Evolutionary conservation across 441 rosid species (phyloP).

Genomic region (Croton setiger): DNA sequence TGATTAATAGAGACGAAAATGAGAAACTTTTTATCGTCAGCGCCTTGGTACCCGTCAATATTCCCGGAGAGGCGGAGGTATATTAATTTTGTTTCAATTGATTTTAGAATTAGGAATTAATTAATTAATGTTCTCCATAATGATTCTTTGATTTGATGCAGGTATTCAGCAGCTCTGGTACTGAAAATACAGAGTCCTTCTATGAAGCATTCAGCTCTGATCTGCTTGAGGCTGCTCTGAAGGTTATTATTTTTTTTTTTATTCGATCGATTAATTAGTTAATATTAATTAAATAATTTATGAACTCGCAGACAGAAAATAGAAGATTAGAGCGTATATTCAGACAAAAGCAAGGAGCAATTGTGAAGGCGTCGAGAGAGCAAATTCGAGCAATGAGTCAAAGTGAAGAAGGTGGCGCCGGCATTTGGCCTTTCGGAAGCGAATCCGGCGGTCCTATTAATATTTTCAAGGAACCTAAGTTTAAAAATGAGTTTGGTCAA

Average conservation of each 20-base stretch:
- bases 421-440: slow-evolving; percentile 43
- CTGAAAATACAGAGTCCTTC: slow-evolving; percentile 31
- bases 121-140: too few relatives aligned
- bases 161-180: slow-evolving; percentile 32
- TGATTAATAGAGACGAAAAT: slow-evolving; percentile 34
- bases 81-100: too few relatives aligned
- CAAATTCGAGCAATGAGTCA: slow-evolving; percentile 42
- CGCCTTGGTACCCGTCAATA: slow-evolving; percentile 35
- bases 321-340: slow-evolving; percentile 40
- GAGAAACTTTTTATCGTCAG: slow-evolving; percentile 38
- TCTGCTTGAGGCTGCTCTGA: slow-evolving; percentile 49
- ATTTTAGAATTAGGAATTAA: too few relatives aligned
- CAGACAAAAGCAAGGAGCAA: slow-evolving; percentile 23
- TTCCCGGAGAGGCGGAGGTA: slow-evolving; percentile 34
- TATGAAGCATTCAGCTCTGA: slow-evolving; percentile 45
- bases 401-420: slow-evolving; percentile 20
- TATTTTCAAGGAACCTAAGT: slow-evolving; percentile 28
- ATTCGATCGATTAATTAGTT: background rate
- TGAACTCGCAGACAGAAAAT: slow-evolving; percentile 31
- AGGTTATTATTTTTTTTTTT: slow-evolving; percentile 16
- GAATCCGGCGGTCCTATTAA: slow-evolving; percentile 32
- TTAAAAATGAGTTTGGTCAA: slow-evolving; percentile 35
- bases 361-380: slow-evolving; percentile 42
- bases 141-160: slow-evolving; percentile 4
- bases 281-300: background rate